Evolutionary conservation across 2,329 filamentous ascomycete species (phyloP).

Genomic region (Claviceps lovelessii): DNA sequence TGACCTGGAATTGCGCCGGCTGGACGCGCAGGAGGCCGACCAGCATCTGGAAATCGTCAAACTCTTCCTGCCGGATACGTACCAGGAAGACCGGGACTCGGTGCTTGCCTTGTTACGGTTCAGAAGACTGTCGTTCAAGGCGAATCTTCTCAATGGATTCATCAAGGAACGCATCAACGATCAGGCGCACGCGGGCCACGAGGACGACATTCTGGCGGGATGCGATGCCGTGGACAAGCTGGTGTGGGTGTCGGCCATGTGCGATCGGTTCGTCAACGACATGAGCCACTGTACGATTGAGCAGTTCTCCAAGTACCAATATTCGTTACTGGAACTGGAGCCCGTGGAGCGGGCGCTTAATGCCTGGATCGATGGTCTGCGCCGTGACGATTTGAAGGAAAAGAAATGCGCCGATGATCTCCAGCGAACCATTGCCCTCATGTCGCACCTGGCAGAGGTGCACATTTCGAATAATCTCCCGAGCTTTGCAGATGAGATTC

Average conservation of each 20-base stretch:
- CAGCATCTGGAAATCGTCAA: constrained; percentile 83
- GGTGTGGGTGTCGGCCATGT: constrained; percentile 69
- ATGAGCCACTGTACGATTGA: constrained; percentile 66
- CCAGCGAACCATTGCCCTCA: constrained; percentile 68
- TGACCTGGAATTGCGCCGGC: constrained; percentile 70
- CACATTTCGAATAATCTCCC: constrained; percentile 57
- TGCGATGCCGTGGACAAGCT: constrained; percentile 77
- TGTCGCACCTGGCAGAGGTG: constrained; percentile 73
- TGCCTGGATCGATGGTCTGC: constrained; percentile 70
- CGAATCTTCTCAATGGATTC: constrained; percentile 60
- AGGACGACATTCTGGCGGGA: constrained; percentile 66
- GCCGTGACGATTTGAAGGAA: constrained; percentile 74
- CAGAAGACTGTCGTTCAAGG: constrained; percentile 79
- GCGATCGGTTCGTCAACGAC: constrained; percentile 67
- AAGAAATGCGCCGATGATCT: constrained; percentile 69
- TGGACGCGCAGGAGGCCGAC: constrained; percentile 77
- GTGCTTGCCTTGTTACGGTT: constrained; percentile 81
- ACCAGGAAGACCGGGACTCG: constrained; percentile 66
- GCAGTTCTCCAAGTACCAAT: constrained; percentile 65
- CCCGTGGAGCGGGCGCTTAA: constrained; percentile 84
- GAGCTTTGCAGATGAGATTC: constrained; percentile 62
- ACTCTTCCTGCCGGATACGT: constrained; percentile 75
- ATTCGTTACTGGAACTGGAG: constrained; percentile 73
- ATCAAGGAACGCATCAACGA: constrained; percentile 65
- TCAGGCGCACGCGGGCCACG: constrained; percentile 49